Evolutionary conservation across 495 filamentous ascomycete species (phyloP).

Genomic region (Neurospora sp.): DNA sequence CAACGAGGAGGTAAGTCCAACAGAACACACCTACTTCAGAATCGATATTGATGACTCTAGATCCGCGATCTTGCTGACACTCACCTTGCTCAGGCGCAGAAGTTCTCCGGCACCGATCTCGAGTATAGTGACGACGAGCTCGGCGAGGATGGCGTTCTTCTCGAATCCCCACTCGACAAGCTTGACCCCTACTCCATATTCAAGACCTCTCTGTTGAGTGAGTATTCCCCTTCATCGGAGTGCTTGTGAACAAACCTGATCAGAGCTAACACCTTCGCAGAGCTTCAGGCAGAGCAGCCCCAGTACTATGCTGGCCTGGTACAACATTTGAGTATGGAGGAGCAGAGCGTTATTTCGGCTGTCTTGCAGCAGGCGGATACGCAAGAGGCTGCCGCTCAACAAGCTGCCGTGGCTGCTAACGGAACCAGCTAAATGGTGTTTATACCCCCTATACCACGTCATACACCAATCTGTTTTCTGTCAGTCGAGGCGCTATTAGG

Average conservation of each 20-base stretch:
- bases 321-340: slow-evolving; percentile 65
- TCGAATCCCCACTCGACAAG: slow-evolving; percentile 90
- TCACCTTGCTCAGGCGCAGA: slow-evolving; percentile 52
- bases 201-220: slow-evolving; percentile 72
- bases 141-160: slow-evolving; percentile 79
- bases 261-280: slow-evolving; percentile 37
- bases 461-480: background rate
- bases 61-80: slow-evolving; percentile 23
- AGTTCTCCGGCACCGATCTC: slow-evolving; percentile 56
- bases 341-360: slow-evolving; percentile 69
- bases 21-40: background rate
- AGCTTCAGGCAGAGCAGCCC: slow-evolving; percentile 81
- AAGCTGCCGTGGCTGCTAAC: slow-evolving; percentile 14
- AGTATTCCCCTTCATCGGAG: slow-evolving; percentile 21
- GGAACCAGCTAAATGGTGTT: slow-evolving; percentile 19
- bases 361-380: slow-evolving; percentile 73
- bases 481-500: background rate
- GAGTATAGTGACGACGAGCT: slow-evolving; percentile 73
- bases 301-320: slow-evolving; percentile 77
- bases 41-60: slow-evolving; percentile 8
- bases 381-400: slow-evolving; percentile 28
- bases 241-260: background rate
- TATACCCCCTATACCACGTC: background rate
- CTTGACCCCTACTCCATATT: slow-evolving; percentile 89
- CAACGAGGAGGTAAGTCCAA: slow-evolving; percentile 62